Evolutionary conservation across 352 stramenopile species (phyloP), one percentile per base, ranked within the genome.

Genomic region (Phytopythium aichiense): DNA sequence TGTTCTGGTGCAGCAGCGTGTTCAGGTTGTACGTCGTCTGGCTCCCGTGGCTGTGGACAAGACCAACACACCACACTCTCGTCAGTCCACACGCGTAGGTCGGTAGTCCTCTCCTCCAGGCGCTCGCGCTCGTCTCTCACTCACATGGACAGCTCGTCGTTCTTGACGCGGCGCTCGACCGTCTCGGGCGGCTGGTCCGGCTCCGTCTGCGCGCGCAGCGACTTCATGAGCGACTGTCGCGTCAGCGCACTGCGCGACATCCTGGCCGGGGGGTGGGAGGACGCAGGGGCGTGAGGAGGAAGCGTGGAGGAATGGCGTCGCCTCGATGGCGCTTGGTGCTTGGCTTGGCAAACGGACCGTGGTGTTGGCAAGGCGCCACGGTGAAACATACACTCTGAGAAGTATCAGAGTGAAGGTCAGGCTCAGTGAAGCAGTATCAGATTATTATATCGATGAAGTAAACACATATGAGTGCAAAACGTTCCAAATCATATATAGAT

Each of bases 1-100:
- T 98, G 66, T 97, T 98, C 56, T 98, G 85, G 56, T 98, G 83
- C 43, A 99, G 77, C 66, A 99, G 81, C 42, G 88, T 96, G 79
- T 99, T 98, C 16, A 99, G 75, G 64, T 99, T 98, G 77, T 98
- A 99, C 61, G 89, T 98, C 52, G 77, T 85, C 55, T 89, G 69
- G 67, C 94, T 97, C 49, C 91, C 91, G 57, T 92, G 81, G 54
- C 85, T 94, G 54, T 2, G 2, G 1, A 7, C 33, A 7, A 54
- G 22, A 58, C 35, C 25, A 43, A 64, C 20, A 58, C 31, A 60
- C 13, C 22, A 12, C 20, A 52, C 18, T 43, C 37, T 23, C 25
- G 62, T 48, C 50, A 61, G 30, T 48, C 48, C 33, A 37, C 61
- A 23, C 13, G 4, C 4, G 12, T 7, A 45, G 22, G 20, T 23